Conservation (phyloP, 1,284 basidiomycete genomes). For the Moniliophthora roreri region DNA sequence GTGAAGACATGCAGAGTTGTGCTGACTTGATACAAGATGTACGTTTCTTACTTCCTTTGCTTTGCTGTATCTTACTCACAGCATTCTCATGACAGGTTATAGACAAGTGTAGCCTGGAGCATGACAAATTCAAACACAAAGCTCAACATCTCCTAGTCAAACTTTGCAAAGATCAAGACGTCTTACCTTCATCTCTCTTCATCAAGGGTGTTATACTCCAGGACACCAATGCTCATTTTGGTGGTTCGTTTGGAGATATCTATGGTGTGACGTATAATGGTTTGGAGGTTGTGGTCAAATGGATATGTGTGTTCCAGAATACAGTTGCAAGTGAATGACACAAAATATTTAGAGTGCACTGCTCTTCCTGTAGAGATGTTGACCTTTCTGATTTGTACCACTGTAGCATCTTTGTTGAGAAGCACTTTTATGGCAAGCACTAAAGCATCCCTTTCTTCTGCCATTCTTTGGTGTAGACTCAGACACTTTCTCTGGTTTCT, state of each 20-base stretch:
- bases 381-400: not conserved
- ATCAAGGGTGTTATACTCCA: slow-evolving; percentile 17
- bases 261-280: slow-evolving; percentile 15
- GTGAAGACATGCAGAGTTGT: slow-evolving; percentile 19
- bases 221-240: slow-evolving; percentile 10
- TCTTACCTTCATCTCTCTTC: slow-evolving; percentile 18
- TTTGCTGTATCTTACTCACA: no score
- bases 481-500: slow-evolving; percentile 16
- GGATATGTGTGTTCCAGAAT: slow-evolving; percentile 19
- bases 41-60: no score
- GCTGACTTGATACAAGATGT: slow-evolving; percentile 23
- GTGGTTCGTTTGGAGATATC: slow-evolving; percentile 20
- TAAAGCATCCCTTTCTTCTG: slow-evolving; percentile 20
- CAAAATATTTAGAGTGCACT: slow-evolving; percentile 1
- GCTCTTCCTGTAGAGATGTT: not conserved
- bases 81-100: no score
- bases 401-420: slow-evolving; percentile 17
- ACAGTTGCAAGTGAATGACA: not conserved
- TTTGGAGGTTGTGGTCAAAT: slow-evolving; percentile 19
- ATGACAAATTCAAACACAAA: slow-evolving; percentile 15
- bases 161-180: slow-evolving; percentile 15
- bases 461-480: slow-evolving; percentile 22
- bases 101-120: not conserved
- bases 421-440: slow-evolving; percentile 21
- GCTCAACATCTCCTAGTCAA: slow-evolving; percentile 23